Conservation (phyloP, 148 eudicot species). For the Camellia granthamiana region DNA sequence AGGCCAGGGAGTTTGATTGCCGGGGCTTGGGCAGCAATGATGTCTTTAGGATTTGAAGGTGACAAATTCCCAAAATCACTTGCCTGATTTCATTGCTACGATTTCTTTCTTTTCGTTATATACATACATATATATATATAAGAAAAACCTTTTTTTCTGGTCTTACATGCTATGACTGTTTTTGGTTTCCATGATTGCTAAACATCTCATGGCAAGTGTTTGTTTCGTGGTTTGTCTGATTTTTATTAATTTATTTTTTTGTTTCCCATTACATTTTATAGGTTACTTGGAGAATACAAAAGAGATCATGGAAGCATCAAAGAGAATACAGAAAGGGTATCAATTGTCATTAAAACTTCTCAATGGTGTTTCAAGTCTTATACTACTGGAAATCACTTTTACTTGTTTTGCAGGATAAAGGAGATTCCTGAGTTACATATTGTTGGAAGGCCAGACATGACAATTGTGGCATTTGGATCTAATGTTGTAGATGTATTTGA, state of each 20-base stretch:
- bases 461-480: slow-evolving; percentile 90
- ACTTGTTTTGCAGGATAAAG: slow-evolving; percentile 48
- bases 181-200: background rate
- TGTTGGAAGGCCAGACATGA: slow-evolving; percentile 96
- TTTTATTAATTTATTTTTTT: background rate
- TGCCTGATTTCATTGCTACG: background rate
- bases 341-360: slow-evolving; percentile 18
- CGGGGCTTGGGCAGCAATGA: slow-evolving; percentile 99
- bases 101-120: background rate
- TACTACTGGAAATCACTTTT: background rate
- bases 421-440: slow-evolving; percentile 67
- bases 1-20: slow-evolving; percentile 95
- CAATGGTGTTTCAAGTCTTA: background rate
- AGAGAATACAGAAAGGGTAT: slow-evolving; percentile 79
- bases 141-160: background rate
- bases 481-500: slow-evolving; percentile 79
- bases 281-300: slow-evolving; percentile 89
- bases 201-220: background rate
- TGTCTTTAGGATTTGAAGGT: slow-evolving; percentile 92
- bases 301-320: slow-evolving; percentile 89
- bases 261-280: slow-evolving; percentile 19
- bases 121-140: no score
- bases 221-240: background rate
- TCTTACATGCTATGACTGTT: background rate
- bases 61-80: background rate